Evolutionary conservation across 1,284 basidiomycete species (phyloP).

Genomic region (Fomitopsis palustris): DNA sequence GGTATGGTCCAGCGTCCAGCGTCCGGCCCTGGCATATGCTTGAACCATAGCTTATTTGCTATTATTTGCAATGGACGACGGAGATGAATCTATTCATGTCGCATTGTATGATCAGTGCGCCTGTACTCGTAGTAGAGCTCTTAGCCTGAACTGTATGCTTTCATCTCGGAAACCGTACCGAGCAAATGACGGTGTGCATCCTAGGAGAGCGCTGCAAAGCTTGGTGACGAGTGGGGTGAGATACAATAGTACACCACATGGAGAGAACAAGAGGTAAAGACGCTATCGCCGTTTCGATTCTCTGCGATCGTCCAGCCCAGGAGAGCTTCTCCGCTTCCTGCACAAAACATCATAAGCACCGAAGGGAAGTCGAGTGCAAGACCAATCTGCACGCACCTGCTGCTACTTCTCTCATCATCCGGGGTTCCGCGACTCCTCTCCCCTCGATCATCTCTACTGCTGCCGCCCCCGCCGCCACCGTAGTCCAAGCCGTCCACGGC

Average conservation of each 20-base stretch:
- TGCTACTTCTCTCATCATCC: conserved; percentile 26
- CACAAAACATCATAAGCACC: background rate
- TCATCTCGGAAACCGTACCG: background rate
- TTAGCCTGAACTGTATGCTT: background rate
- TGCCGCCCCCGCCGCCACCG: conserved; percentile 50
- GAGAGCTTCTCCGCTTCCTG: conserved; percentile 31
- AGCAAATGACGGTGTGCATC: background rate
- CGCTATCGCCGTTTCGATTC: conserved; percentile 30
- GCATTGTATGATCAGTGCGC: background rate
- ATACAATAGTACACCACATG: conserved; percentile 1
- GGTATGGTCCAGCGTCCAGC: background rate
- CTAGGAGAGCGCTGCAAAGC: background rate
- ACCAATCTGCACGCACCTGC: conserved; percentile 21
- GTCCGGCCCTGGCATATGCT: background rate
- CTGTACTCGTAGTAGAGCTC: background rate
- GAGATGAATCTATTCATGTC: background rate
- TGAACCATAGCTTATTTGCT: background rate
- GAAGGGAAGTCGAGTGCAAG: background rate
- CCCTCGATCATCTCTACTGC: conserved; percentile 8
- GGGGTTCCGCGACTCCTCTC: conserved; percentile 32
- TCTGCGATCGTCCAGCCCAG: conserved; percentile 27
- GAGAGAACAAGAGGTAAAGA: background rate
- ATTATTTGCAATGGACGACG: background rate
- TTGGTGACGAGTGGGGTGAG: background rate
- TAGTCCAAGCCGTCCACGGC: conserved; percentile 85